Conservation (phyloP, 73 alveolate genomes). For the Paramecium biaurelia region DNA sequence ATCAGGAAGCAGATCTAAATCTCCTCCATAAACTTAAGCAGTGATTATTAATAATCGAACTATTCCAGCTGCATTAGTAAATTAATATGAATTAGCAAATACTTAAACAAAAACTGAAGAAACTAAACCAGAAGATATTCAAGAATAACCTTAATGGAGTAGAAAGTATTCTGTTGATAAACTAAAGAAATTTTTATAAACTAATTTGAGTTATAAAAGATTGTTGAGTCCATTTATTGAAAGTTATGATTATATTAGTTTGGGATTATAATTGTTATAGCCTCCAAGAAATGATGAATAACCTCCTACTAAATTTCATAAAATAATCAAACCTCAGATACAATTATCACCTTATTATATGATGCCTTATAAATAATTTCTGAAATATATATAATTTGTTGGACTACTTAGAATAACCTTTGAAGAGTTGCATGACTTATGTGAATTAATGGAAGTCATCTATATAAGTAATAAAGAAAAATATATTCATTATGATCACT, state of each 20-base stretch:
- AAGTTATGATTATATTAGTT: not conserved
- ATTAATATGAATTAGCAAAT: not conserved
- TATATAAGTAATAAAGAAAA: not conserved
- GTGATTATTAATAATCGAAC: not conserved
- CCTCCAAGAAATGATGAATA: constrained; percentile 9
- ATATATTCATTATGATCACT: constrained; percentile 37
- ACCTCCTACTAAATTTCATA: constrained; percentile 3
- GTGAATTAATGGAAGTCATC: not conserved
- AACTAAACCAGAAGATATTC: not conserved
- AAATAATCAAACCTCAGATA: not conserved
- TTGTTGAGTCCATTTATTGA: not conserved
- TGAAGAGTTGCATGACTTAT: not conserved
- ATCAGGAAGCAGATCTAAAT: not conserved
- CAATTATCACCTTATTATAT: not conserved
- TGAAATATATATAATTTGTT: not conserved
- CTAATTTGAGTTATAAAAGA: not conserved
- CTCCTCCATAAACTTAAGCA: not conserved
- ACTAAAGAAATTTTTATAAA: not conserved
- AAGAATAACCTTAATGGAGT: not conserved
- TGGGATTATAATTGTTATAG: not conserved
- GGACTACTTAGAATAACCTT: not conserved
- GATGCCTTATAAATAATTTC: constrained; percentile 1
- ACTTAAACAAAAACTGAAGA: not conserved
- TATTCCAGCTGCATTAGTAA: not conserved
- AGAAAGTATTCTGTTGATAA: not conserved